Base-by-base conservation (phyloP, 176 grass and related monocot genomes). In the Tuctoria greenei region DNA sequence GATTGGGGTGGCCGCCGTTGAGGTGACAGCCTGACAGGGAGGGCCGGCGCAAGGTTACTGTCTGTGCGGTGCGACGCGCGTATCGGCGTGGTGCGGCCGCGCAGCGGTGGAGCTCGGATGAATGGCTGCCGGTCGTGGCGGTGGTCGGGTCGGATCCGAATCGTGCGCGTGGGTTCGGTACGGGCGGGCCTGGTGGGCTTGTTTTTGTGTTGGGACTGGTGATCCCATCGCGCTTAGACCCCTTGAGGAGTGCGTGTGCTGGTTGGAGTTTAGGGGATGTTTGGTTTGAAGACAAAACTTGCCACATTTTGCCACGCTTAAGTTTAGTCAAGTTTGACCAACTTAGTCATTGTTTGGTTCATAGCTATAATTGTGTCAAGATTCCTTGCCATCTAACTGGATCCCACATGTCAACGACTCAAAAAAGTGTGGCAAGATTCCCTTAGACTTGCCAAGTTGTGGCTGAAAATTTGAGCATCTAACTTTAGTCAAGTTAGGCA, bases 71-170 rank as follows among this genome's bases (percentile, higher is more conserved):
- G 16, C 43, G 13, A 55, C 23, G 58, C 34, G 20, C 10, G 52
- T 17, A 56, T 18, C 38, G 1, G 39, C 13, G 38, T 24, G 39
- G 51, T 40, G 35, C 31, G 14, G 46, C 38, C 16, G 67, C 25
- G 76, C 49, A n/a, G 66, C 52, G 67, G 52, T 34, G 28, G 25
- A 24, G 51, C 54, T 60, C 66, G 26, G 40, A 28, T 42, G 41
- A 27, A 24, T 23, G 51, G 38, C 44, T 39, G 20, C n/a, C 34
- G 61, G 38, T 14, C 25, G 55, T 36, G 16, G n/a, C 35, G 34
- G 57, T 51, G 67, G n/a, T 49, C 54, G 45, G 40, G 21, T 69
- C 42, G 54, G 54, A 60, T 74, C 72, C 54, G 72, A 60, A 54
- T 12, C 16, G n/a, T 25, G 71, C 37, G n/a, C 52, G n/a, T 43